Evolutionary conservation across 2,329 filamentous ascomycete genomes (phyloP), one percentile per base, ranked within the genome.

Genomic region (Diplodia sapinea): DNA sequence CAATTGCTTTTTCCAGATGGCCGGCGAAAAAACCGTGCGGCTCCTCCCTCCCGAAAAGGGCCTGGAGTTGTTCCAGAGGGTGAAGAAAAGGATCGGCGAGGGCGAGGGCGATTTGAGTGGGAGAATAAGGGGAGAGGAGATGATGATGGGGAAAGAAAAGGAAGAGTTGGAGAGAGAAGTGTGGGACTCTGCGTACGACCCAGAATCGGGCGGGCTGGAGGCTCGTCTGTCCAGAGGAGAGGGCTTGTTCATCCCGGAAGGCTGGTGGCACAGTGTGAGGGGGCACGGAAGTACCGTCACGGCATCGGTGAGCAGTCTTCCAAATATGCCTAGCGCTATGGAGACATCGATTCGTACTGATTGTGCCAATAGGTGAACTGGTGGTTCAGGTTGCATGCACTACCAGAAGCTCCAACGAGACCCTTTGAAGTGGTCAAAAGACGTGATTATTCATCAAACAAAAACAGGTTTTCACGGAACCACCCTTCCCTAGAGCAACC

Each of bases 1-100:
- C 0, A 99, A 99, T 75, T 74, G 97, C 0, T 97, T 98, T 76
- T 87, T 92, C 55, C 95, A 99, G 78, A 78, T 98, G 13, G 87
- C 87, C 17, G 88, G 92, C 4, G 79, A 75, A 63, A 99, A 99
- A 78, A 76, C 81, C 0, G 82, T 97, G 17, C 85, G 93, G n/a
- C 76, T 97, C 13, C 83, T 94, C 68, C 80, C 83, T 4, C 93
- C 93, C 0, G 74, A 79, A 0, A 74, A 82, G 3, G 95, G 95
- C 0, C 2, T 97, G 93, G 76, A 82, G 80, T 43, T 73, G 75
- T 38, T 82, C 86, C n/a, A 80, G 83, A 91, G 74, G 80, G 74
- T 71, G 73, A 65, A 73, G 71, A n/a, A 72, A 73, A 66, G 68
- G 20, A 57, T 66, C 26, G 64, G 64, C 5, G 51, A 38, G 17